Evolutionary conservation across 345 rosid genomes (phyloP), one percentile per base, ranked within the genome.

Genomic region (Gossypium turneri): DNA sequence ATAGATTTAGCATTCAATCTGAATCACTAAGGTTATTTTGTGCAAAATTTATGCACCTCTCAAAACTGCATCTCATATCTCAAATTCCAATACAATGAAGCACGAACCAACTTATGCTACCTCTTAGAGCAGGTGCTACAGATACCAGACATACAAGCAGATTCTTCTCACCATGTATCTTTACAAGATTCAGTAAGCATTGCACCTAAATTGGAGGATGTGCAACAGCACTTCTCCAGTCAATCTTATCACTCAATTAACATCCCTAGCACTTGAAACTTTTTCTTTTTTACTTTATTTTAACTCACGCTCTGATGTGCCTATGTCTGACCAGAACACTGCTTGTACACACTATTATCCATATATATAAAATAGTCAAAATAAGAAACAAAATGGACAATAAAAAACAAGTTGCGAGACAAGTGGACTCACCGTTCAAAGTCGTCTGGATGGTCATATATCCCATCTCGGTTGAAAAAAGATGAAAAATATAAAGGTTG

Each of bases 381-480:
- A 34, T 34, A 34, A 34, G 41, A 34, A 34, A 34, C 41, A 34
- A 34, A 34, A 34, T 34, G 7, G 41, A 34, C 41, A 34, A 34
- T 5, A 34, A 34, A 34, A 34, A 34, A 34, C 41, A 34, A 34
- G 41, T 34, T 34, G 41, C 1, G 41, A 34, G 41, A 4, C 41
- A 34, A 34, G 41, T 5, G 41, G 41, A 80, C 92, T 78, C 38
- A 92, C 97, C 96, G 82, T 75, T 92, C 97, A 81, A 92, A 81
- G 89, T 92, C 94, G 72, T 92, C 97, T 3, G 87, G 77, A 77
- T 89, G 90, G 73, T 90, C 97, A 78, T 89, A 87, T 38, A 88
- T 79, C 79, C 76, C 83, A 61, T 89, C 96, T 38, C 94, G 89
- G 79, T 52, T 82, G 41, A 34, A 34, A 83, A 87, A 88, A 27